phyloP scores from a whole-genome alignment of 1,284 basidiomycete species.

The Apiotrichum gracile region DNA sequence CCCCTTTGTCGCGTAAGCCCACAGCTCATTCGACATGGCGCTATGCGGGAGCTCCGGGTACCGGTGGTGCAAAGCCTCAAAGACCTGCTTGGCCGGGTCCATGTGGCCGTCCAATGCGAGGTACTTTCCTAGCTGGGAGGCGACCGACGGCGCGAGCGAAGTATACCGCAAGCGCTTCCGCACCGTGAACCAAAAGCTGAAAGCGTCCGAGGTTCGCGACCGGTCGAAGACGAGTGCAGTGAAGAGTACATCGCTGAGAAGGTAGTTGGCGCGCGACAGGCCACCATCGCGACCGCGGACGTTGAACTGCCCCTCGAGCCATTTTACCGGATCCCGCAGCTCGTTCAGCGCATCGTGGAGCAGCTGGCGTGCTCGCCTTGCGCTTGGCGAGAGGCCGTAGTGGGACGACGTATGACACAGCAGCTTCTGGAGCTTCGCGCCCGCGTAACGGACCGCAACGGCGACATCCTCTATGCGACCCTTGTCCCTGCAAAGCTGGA shows the following conservation, averaged over 20 bases:
- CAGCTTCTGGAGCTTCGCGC: slow-evolving; percentile 3
- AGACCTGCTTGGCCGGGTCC: slow-evolving; percentile 2
- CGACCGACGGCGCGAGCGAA: not conserved
- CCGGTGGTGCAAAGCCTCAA: slow-evolving; percentile 6
- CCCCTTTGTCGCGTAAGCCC: slow-evolving; percentile 9
- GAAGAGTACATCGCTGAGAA: slow-evolving; percentile 1
- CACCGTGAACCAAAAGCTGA: slow-evolving; percentile 4
- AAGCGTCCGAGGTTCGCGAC: not conserved
- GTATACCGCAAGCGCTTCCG: slow-evolving; percentile 8
- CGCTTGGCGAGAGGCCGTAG: not conserved
- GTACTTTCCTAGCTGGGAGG: slow-evolving; percentile 5
- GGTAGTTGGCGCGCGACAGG: slow-evolving; percentile 1
- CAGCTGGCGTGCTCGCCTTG: not conserved
- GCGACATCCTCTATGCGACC: slow-evolving; percentile 1
- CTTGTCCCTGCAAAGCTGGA: not conserved
- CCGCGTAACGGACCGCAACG: not conserved
- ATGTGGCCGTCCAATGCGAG: not conserved
- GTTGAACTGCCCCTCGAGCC: not conserved
- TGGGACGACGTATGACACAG: not conserved
- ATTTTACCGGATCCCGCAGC: slow-evolving; percentile 4
- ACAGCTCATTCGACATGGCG: slow-evolving; percentile 8
- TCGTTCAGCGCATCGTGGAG: slow-evolving; percentile 2
- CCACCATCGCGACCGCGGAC: not conserved
- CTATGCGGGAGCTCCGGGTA: slow-evolving; percentile 6
- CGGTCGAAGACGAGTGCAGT: not conserved